These are phyloP conservation scores for Kuraishia cidri DNA, from an alignment of 805 yeast genomes.

Conservation along the genomic window DNA sequence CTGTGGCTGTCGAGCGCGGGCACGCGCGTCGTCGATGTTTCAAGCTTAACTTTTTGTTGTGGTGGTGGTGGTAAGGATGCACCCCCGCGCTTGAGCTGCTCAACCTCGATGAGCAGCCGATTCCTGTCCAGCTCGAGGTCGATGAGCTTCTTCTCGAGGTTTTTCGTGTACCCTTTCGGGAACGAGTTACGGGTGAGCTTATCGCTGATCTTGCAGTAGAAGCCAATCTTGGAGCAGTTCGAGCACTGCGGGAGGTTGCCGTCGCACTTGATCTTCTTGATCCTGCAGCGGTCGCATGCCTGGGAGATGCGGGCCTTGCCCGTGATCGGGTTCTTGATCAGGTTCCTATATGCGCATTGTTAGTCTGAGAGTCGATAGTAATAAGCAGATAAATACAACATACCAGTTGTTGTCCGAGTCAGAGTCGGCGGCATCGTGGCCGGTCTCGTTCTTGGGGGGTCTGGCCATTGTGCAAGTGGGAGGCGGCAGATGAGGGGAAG, in stretches of 20 bases:
- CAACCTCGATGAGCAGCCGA: constrained; percentile 24
- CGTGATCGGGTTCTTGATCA: constrained; percentile 23
- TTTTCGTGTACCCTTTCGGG: constrained; percentile 77
- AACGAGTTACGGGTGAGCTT: constrained; percentile 69
- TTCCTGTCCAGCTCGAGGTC: constrained; percentile 50
- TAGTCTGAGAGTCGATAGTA: too few species aligned
- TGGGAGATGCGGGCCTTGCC: constrained; percentile 51
- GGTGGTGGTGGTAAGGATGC: too few species aligned
- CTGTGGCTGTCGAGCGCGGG: background rate
- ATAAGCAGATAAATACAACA: too few species aligned
- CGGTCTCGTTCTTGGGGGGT: too few species aligned
- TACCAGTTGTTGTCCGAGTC: too few species aligned
- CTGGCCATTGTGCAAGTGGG: too few species aligned
- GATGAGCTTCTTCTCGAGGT: constrained; percentile 53
- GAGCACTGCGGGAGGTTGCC: constrained; percentile 61
- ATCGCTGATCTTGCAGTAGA: constrained; percentile 65
- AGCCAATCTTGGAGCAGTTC: constrained; percentile 56
- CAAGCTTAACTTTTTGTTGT: background rate
- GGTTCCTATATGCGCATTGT: constrained; percentile 3
- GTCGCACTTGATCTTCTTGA: constrained; percentile 70
- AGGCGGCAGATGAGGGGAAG: too few species aligned
- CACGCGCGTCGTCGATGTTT: background rate
- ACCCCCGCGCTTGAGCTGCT: constrained; percentile 4
- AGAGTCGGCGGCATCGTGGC: too few species aligned
- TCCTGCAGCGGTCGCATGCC: constrained; percentile 77